phyloP scores from a whole-genome alignment of 2,329 filamentous ascomycete species.

The Phoma sp. region DNA sequence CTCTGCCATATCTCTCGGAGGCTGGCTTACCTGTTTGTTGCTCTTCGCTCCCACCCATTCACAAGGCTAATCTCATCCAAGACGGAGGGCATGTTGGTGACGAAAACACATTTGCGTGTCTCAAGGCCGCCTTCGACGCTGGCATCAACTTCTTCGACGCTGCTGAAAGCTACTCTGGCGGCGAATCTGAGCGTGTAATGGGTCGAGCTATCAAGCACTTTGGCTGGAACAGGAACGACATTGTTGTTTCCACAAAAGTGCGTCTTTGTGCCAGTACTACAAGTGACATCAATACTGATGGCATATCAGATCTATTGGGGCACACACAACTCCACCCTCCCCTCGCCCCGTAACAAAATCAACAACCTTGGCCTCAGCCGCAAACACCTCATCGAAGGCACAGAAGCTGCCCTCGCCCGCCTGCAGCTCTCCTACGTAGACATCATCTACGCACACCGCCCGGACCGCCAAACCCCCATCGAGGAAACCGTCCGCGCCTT shows the following conservation, averaged over 20 bases:
- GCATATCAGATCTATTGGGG: constrained; percentile 67
- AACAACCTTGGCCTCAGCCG: constrained; percentile 73
- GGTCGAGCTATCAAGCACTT: constrained; percentile 64
- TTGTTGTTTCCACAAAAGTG: constrained; percentile 65
- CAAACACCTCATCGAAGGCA: constrained; percentile 74
- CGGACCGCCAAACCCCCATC: constrained; percentile 72
- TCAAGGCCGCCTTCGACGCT: constrained; percentile 62
- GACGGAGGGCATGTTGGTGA: constrained; percentile 74
- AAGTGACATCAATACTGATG: background rate
- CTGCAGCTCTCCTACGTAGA: constrained; percentile 70
- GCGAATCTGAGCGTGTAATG: constrained; percentile 62
- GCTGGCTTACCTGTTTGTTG: constrained; percentile 62
- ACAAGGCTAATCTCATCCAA: background rate
- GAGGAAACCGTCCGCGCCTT: constrained; percentile 75
- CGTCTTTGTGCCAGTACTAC: background rate
- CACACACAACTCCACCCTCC: constrained; percentile 54
- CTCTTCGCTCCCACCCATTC: background rate
- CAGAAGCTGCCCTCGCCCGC: constrained; percentile 65
- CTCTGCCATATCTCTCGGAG: constrained; percentile 71
- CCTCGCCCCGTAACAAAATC: constrained; percentile 60
- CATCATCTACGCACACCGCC: constrained; percentile 72
- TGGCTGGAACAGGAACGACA: constrained; percentile 63
- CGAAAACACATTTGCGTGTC: constrained; percentile 63
- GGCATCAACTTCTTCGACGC: constrained; percentile 69
- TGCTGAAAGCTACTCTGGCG: constrained; percentile 61